Base-by-base conservation (phyloP, 73 alveolate genomes). In the Tetrahymena malaccensis region DNA sequence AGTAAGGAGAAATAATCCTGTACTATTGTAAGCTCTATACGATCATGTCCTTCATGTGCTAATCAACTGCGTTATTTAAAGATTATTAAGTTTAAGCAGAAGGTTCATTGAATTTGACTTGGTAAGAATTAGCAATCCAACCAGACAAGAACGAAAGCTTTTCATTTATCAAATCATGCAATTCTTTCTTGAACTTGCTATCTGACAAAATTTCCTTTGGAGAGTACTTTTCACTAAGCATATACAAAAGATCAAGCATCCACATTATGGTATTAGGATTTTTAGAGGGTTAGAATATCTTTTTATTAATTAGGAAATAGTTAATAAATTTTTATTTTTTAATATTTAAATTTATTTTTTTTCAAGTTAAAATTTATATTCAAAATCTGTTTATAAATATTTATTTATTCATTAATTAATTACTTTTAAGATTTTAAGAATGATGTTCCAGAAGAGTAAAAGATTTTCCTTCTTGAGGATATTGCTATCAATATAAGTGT, bases 111-210 rank as follows among this genome's bases (percentile, higher is more conserved):
- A 94, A 95, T 55, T 85, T 85, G 35, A 85, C 85, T 25, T 89
- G 33, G 43, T 43, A 93, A 85, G 3, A 3, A 11, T 95, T 95
- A 34, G 95, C 93, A 6, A 93, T 85, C 93, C 93, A 85, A 34
- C 94, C 93, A 34, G 95, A 94, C 31, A 93, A 55, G 56, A 40
- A 95, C 35, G 70, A 40, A 34, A 95, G 94, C 89, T 95, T 95
- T 38, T 95, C 97, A 95, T 95, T 95, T 9, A 95, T 95, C 70
- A 89, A 95, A 50, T 95, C 97, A 50, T 95, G 97, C 55, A 85
- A 94, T 50, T 43, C 55, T 38, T 95, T 95, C 85, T 94, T 95
- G 55, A 95, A 95, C 55, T 94, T 44, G 43, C 93, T 35, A 95
- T 95, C 97, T 6, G 44, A 58, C 11, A 95, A 31, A 25, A 95